These are phyloP conservation scores for Stagonosporopsis chrysanthemi DNA, from an alignment of 2,329 filamentous ascomycete species.

Conservation along the genomic window DNA sequence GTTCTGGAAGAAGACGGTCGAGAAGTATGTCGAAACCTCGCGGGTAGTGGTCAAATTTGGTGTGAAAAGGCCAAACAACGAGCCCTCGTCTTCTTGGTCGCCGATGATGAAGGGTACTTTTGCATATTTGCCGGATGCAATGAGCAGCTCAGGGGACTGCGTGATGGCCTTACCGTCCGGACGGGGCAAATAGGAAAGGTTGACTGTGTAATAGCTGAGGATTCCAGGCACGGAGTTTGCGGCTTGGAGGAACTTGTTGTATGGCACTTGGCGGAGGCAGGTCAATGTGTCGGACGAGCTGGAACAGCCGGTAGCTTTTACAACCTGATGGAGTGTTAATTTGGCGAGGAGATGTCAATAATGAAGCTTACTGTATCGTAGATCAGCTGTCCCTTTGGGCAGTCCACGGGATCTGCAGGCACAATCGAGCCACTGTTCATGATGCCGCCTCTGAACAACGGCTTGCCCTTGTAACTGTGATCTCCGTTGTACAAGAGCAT, in stretches of 20 bases:
- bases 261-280: constrained; percentile 58
- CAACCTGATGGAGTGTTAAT: constrained; percentile 61
- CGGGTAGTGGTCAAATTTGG: constrained; percentile 69
- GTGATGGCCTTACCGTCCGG: constrained; percentile 72
- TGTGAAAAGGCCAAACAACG: constrained; percentile 75
- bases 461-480: constrained; percentile 75
- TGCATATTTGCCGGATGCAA: constrained; percentile 62
- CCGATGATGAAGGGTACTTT: constrained; percentile 72
- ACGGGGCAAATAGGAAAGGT: constrained; percentile 76
- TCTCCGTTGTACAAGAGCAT: constrained; percentile 77
- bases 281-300: constrained; percentile 53
- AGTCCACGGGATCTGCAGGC: constrained; percentile 65
- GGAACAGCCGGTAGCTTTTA: constrained; percentile 56
- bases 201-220: constrained; percentile 71
- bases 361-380: constrained; percentile 53
- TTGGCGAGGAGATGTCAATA: constrained; percentile 15
- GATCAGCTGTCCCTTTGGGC: constrained; percentile 69
- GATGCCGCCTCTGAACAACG: constrained; percentile 77
- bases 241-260: constrained; percentile 64
- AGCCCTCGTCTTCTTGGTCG: constrained; percentile 82
- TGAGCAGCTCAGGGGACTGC: constrained; percentile 68
- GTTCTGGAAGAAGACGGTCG: constrained; percentile 66
- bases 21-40: constrained; percentile 69
- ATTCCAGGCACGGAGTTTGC: constrained; percentile 74
- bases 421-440: constrained; percentile 63